Evolutionary conservation across 495 filamentous ascomycete species (phyloP).

Genomic region (Hypomontagnella monticulosa): DNA sequence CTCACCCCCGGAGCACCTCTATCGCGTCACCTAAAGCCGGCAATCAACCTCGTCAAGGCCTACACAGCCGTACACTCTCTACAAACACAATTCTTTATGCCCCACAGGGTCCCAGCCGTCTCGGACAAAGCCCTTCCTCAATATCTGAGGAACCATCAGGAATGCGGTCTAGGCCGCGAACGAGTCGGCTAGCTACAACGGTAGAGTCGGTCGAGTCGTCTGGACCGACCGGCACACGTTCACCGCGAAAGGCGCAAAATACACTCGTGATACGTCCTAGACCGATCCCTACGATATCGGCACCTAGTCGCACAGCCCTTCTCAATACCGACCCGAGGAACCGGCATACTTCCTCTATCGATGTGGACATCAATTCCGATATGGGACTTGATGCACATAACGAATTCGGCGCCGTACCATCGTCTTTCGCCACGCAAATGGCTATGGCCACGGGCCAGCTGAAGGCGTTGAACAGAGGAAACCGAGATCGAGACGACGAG

Average conservation of each 20-base stretch:
- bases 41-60: slow-evolving; percentile 43
- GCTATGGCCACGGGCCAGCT: slow-evolving; percentile 70
- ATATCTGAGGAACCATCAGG: slow-evolving; percentile 52
- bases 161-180: slow-evolving; percentile 45
- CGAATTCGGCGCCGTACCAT: slow-evolving; percentile 70
- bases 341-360: slow-evolving; percentile 63
- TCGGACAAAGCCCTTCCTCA: slow-evolving; percentile 58
- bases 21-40: slow-evolving; percentile 46
- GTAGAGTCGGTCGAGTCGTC: slow-evolving; percentile 35
- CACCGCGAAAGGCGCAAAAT: slow-evolving; percentile 39
- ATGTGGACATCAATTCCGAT: slow-evolving; percentile 76
- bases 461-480: slow-evolving; percentile 42
- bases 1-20: slow-evolving; percentile 36
- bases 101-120: slow-evolving; percentile 55
- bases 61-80: slow-evolving; percentile 73
- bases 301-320: slow-evolving; percentile 46
- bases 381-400: slow-evolving; percentile 71
- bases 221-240: slow-evolving; percentile 33
- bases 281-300: slow-evolving; percentile 38
- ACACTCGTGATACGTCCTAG: slow-evolving; percentile 21
- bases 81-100: slow-evolving; percentile 82
- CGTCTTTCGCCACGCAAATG: slow-evolving; percentile 84
- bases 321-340: slow-evolving; percentile 45
- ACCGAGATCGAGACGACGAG: slow-evolving; percentile 65
- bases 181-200: slow-evolving; percentile 40